A percentile compares a stretch with the other conserved stretches of the same genome.
phyloP scores from a whole-genome alignment of 129 eudicot genomes.

The Artemisia argyi region DNA sequence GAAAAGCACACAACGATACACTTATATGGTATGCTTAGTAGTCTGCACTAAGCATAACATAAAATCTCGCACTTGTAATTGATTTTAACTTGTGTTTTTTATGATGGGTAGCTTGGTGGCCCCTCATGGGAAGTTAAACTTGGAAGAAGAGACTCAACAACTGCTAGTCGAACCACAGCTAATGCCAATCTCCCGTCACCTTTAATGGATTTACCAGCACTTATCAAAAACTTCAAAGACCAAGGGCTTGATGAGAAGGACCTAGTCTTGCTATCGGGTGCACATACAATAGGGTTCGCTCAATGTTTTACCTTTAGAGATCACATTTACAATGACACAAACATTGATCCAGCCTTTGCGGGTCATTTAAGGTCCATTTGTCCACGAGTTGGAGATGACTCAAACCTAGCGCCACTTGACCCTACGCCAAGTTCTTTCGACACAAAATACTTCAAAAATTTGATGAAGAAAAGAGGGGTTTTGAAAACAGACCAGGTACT shows the following conservation, averaged over 20 bases:
- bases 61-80: no score
- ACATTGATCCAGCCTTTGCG: slow-evolving; percentile 30
- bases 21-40: no score
- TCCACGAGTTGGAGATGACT: slow-evolving; percentile 29
- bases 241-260: slow-evolving; percentile 50
- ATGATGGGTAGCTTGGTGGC: not conserved
- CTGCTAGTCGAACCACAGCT: slow-evolving; percentile 29
- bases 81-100: not conserved
- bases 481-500: slow-evolving; percentile 38
- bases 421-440: slow-evolving; percentile 31
- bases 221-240: slow-evolving; percentile 28
- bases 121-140: slow-evolving; percentile 1
- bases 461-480: slow-evolving; percentile 35
- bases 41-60: no score
- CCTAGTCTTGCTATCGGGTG: slow-evolving; percentile 63
- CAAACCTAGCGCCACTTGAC: slow-evolving; percentile 37
- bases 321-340: slow-evolving; percentile 23
- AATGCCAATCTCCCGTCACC: slow-evolving; percentile 33
- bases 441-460: slow-evolving; percentile 29
- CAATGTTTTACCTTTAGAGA: slow-evolving; percentile 25
- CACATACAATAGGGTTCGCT: slow-evolving; percentile 32
- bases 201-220: slow-evolving; percentile 22
- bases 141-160: slow-evolving; percentile 44
- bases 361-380: slow-evolving; percentile 25
- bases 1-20: no score